phyloP scores from a whole-genome alignment of 2,329 filamentous ascomycete genomes.

The Metarhizium sp. region DNA sequence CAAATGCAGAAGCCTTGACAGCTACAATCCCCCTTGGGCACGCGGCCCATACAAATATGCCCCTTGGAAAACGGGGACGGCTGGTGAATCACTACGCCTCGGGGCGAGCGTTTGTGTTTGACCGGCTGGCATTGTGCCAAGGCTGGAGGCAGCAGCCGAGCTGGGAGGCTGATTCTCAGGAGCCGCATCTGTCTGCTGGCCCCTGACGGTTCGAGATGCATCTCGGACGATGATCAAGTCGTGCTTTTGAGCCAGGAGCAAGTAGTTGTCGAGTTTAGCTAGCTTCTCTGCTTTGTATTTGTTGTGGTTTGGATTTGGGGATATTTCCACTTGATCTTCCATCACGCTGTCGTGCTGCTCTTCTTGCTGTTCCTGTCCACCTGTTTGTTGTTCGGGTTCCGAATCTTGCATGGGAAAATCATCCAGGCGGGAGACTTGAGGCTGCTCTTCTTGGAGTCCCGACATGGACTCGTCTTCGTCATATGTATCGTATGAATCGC shows the following conservation, averaged over 20 bases:
- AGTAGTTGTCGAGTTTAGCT: background rate
- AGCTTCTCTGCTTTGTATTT: background rate
- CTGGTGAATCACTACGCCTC: background rate
- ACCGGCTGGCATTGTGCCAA: background rate
- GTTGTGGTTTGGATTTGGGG: background rate
- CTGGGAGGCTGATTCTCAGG: background rate
- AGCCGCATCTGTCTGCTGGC: background rate
- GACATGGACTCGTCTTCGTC: too few species aligned
- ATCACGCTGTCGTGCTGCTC: background rate
- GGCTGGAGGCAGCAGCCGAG: background rate
- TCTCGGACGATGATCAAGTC: background rate
- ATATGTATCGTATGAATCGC: background rate
- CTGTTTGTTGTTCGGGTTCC: background rate
- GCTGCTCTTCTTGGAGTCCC: too few species aligned
- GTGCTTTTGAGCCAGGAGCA: background rate
- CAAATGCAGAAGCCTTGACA: background rate
- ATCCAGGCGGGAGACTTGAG: background rate
- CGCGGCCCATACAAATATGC: background rate
- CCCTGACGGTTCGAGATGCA: background rate
- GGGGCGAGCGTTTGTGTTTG: background rate
- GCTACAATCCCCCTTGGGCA: background rate
- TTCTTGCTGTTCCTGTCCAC: background rate
- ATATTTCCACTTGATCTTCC: background rate
- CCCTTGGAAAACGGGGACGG: background rate
- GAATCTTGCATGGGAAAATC: background rate